Percentiles rank a stretch among this genome's conserved stretches.
These are phyloP conservation scores for Saccharomycopsis babjevae DNA, from an alignment of 805 yeast genomes.

Conservation along the genomic window DNA sequence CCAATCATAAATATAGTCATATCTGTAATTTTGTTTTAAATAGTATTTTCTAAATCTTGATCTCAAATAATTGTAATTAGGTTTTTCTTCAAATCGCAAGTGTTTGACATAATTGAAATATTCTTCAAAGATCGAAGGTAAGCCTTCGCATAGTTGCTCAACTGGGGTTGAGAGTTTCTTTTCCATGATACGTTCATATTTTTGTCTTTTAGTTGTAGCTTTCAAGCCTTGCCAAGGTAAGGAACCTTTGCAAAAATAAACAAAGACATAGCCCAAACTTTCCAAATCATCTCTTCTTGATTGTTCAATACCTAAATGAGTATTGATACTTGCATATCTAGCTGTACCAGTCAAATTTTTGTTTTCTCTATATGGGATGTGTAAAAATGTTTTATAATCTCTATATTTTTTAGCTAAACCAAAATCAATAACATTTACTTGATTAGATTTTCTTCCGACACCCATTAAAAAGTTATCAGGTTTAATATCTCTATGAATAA, in stretches of 20 bases:
- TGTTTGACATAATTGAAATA: constrained; percentile 85
- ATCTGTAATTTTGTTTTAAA: constrained; percentile 76
- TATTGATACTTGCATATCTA: constrained; percentile 88
- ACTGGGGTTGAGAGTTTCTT: constrained; percentile 86
- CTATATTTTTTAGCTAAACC: constrained; percentile 91
- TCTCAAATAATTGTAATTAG: constrained; percentile 84
- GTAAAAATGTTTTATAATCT: constrained; percentile 88
- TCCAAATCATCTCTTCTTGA: constrained; percentile 94
- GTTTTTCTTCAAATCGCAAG: constrained; percentile 89
- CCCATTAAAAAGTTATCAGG: constrained; percentile 81
- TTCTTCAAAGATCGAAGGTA: constrained; percentile 82
- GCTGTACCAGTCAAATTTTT: constrained; percentile 97
- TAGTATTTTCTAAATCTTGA: constrained; percentile 83
- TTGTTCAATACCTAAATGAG: constrained; percentile 95
- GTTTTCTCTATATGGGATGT: constrained; percentile 93
- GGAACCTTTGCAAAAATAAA: constrained; percentile 90
- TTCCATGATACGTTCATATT: constrained; percentile 92
- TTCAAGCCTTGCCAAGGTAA: constrained; percentile 98
- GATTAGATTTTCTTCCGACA: constrained; percentile 88
- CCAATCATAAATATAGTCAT: constrained; percentile 96
- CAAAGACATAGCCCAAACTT: constrained; percentile 85
- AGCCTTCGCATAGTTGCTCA: constrained; percentile 78
- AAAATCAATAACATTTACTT: constrained; percentile 87
- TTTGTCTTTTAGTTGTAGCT: constrained; percentile 94
- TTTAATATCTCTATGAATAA: constrained; percentile 74